Conservation (phyloP, 2,329 filamentous ascomycete genomes). For the Trichoderma guizhouense region DNA sequence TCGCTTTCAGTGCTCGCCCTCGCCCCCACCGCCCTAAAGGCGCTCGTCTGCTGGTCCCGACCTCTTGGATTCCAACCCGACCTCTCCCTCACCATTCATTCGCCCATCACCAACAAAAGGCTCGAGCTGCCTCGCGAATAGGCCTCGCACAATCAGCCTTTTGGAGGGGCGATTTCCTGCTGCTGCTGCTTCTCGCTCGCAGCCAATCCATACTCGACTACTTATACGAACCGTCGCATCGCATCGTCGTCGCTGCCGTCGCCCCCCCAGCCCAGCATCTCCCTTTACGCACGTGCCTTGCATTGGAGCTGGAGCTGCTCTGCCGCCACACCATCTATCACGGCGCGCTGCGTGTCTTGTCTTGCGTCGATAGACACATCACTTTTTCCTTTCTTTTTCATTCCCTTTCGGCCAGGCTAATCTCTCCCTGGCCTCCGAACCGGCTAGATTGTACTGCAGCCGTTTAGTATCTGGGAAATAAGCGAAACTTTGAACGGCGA, state of each 20-base stretch:
- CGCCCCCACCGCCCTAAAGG: conserved; percentile 5
- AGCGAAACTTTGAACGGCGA: neutral
- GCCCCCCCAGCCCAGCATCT: conserved; percentile 18
- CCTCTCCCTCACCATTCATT: conserved; percentile 10
- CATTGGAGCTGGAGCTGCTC: neutral
- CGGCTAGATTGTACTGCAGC: neutral
- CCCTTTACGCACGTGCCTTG: conserved; percentile 20
- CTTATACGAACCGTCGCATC: conserved; percentile 8
- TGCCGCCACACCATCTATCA: neutral
- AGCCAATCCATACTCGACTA: conserved; percentile 3
- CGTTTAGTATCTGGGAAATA: neutral
- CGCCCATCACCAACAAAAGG: conserved; percentile 17
- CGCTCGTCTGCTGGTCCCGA: conserved; percentile 7
- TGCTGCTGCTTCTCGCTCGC: neutral
- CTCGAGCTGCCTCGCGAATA: conserved; percentile 16
- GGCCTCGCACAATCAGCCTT: conserved; percentile 14
- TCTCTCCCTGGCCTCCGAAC: neutral
- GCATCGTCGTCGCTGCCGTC: neutral
- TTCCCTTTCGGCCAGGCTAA: neutral
- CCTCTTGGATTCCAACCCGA: conserved; percentile 14
- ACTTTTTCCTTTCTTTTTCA: neutral
- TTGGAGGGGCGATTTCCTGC: conserved; percentile 14
- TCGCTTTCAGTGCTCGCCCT: neutral
- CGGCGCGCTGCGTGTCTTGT: conserved; percentile 13
- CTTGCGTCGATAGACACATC: neutral